Conservation (phyloP, 2,329 filamentous ascomycete genomes). For the Colletotrichum lindemuthianum region DNA sequence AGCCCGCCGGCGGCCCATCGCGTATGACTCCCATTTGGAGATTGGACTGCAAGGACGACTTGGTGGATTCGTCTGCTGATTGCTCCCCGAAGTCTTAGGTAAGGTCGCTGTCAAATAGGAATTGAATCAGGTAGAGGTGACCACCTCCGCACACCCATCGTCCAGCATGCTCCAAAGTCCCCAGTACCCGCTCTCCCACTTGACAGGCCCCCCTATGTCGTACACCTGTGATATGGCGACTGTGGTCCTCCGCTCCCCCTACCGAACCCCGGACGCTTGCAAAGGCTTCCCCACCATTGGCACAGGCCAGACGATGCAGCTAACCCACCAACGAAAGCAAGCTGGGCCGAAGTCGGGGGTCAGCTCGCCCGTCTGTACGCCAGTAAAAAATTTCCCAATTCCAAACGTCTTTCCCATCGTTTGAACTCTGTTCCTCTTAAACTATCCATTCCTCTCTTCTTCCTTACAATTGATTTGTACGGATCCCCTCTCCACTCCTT, state of each 20-base stretch:
- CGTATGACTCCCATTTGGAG: constrained; percentile 23
- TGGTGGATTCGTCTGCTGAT: constrained; percentile 20
- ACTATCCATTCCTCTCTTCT: constrained; percentile 29
- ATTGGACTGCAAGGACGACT: constrained; percentile 26
- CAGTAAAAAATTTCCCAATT: constrained; percentile 40
- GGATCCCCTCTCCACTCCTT: constrained; percentile 41
- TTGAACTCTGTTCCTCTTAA: constrained; percentile 31
- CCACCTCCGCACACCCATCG: constrained; percentile 12
- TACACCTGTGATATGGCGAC: too few relatives aligned
- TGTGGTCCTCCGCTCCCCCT: not conserved
- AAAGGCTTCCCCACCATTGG: constrained; percentile 34
- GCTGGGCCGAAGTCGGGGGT: constrained; percentile 38
- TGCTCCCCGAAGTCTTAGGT: constrained; percentile 34
- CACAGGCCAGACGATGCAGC: constrained; percentile 32
- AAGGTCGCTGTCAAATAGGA: constrained; percentile 33
- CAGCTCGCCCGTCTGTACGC: constrained; percentile 33
- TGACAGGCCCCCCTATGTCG: constrained; percentile 11
- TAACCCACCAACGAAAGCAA: constrained; percentile 33
- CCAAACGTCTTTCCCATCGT: constrained; percentile 34
- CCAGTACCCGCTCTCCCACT: constrained; percentile 35
- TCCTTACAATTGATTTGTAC: constrained; percentile 40
- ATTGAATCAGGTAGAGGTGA: constrained; percentile 31
- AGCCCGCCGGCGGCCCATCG: constrained; percentile 23
- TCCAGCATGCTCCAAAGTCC: constrained; percentile 33
- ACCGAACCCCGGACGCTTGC: constrained; percentile 33